Evolutionary conservation across 2,329 filamentous ascomycete species (phyloP).

Genomic region (Cordyceps militaris): DNA sequence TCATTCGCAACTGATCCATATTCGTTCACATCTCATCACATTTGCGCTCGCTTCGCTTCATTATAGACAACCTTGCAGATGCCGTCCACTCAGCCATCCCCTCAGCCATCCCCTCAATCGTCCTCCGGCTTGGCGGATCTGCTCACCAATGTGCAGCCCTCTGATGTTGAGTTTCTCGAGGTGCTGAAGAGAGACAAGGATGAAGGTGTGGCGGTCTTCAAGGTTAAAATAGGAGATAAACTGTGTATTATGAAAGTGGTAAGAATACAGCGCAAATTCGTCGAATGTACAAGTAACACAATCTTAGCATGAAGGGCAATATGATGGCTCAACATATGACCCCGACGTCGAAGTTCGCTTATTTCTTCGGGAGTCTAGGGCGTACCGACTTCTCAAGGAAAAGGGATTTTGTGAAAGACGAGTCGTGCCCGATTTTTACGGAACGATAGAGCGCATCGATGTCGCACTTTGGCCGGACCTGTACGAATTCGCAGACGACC

Average conservation of each 20-base stretch:
- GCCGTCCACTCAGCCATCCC: too few relatives aligned
- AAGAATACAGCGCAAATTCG: neutral
- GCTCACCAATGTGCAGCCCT: neutral
- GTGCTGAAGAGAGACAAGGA: neutral
- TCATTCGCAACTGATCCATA: too few relatives aligned
- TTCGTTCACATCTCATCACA: too few relatives aligned
- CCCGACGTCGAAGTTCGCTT: too few relatives aligned
- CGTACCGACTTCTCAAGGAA: neutral
- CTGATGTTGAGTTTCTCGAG: neutral
- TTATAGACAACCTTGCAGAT: too few relatives aligned
- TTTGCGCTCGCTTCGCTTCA: too few relatives aligned
- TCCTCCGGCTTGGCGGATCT: too few relatives aligned
- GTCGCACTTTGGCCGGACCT: neutral
- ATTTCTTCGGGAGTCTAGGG: neutral
- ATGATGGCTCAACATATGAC: too few relatives aligned
- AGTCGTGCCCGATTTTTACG: neutral
- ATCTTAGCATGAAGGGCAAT: too few relatives aligned
- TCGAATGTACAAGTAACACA: too few relatives aligned
- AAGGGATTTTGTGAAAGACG: neutral
- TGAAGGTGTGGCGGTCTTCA: neutral
- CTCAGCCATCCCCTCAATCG: too few relatives aligned
- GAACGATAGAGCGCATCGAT: neutral
- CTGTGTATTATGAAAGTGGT: neutral
- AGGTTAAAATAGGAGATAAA: neutral
- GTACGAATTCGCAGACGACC: neutral